These are phyloP conservation scores for Camptophora hylomeconis DNA, from an alignment of 2,329 filamentous ascomycete genomes.

Conservation along the genomic window DNA sequence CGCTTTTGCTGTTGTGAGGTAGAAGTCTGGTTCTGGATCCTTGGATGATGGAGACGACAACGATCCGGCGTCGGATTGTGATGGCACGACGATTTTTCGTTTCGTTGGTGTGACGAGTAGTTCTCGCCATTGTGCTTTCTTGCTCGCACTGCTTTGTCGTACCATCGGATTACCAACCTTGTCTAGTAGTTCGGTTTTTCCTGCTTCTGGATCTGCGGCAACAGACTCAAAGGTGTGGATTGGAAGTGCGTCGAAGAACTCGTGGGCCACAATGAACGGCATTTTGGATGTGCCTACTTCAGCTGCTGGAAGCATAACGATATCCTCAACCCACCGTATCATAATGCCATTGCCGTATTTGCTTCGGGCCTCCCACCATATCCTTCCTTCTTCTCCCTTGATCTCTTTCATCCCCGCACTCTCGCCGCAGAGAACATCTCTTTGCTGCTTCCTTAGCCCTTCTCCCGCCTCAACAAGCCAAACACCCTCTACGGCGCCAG, in stretches of 20 bases:
- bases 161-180: slow-evolving; percentile 29
- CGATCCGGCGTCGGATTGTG: slow-evolving; percentile 21
- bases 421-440: slow-evolving; percentile 64
- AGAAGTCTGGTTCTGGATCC: slow-evolving; percentile 62
- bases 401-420: slow-evolving; percentile 56
- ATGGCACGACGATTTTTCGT: slow-evolving; percentile 41
- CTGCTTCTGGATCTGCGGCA: slow-evolving; percentile 31
- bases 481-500: slow-evolving; percentile 65
- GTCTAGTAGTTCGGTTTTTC: slow-evolving; percentile 34
- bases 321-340: slow-evolving; percentile 68
- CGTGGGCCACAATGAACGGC: slow-evolving; percentile 90
- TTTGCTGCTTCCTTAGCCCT: slow-evolving; percentile 63
- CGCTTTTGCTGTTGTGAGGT: slow-evolving; percentile 62
- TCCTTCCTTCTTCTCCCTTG: slow-evolving; percentile 9
- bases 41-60: slow-evolving; percentile 25
- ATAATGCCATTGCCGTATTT: slow-evolving; percentile 56
- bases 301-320: slow-evolving; percentile 67
- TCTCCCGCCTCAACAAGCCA: slow-evolving; percentile 92
- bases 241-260: slow-evolving; percentile 95
- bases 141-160: slow-evolving; percentile 25
- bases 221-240: slow-evolving; percentile 89
- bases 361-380: slow-evolving; percentile 60
- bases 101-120: slow-evolving; percentile 61
- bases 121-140: slow-evolving; percentile 62
- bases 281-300: slow-evolving; percentile 49